A percentile compares a stretch with the other conserved stretches of the same genome.
These are phyloP conservation scores for Ensete glaucum DNA, from an alignment of 176 grass and related monocot genomes.

Conservation along the genomic window DNA sequence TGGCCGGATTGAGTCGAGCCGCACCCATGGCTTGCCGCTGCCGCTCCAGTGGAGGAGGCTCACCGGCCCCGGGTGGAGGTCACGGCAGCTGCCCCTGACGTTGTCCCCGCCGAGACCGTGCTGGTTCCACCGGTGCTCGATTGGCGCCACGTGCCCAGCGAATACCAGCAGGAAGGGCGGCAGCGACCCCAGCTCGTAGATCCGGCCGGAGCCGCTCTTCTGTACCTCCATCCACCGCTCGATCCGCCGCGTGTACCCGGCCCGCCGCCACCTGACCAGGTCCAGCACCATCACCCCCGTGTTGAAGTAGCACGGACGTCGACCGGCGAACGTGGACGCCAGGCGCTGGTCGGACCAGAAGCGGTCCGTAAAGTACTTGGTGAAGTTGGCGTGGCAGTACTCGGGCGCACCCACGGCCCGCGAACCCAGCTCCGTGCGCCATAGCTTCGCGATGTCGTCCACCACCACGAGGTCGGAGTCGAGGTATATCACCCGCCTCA, in stretches of 20 bases:
- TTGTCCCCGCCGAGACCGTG: conserved; percentile 12
- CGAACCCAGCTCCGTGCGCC: conserved; percentile 3
- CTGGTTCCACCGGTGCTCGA: conserved; percentile 14
- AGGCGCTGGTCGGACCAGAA: conserved; percentile 49
- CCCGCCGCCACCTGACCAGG: conserved; percentile 3
- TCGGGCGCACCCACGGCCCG: conserved; percentile 35
- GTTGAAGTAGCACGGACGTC: conserved; percentile 11
- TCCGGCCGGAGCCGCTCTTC: conserved; percentile 23
- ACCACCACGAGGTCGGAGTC: conserved; percentile 14
- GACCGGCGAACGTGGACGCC: neutral
- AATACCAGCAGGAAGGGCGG: conserved; percentile 67
- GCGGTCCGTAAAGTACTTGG: conserved; percentile 72
- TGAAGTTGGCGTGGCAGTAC: conserved; percentile 93
- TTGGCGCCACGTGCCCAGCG: conserved; percentile 20
- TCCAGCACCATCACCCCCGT: conserved; percentile 15
- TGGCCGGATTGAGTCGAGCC: neutral
- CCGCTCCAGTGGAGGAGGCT: conserved; percentile 16
- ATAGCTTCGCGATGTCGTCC: conserved; percentile 10
- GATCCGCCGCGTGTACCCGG: conserved; percentile 8
- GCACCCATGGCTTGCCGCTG: conserved; percentile 13
- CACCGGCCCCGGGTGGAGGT: conserved; percentile 16
- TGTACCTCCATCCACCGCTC: conserved; percentile 16
- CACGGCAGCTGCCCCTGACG: conserved; percentile 9
- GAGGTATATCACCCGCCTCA: conserved; percentile 13
- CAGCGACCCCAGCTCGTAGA: conserved; percentile 71